Percentiles rank a stretch among this genome's conserved stretches.
These are phyloP conservation scores for Phaeosphaeria sp. DNA, from an alignment of 2,329 filamentous ascomycete species.

Conservation along the genomic window DNA sequence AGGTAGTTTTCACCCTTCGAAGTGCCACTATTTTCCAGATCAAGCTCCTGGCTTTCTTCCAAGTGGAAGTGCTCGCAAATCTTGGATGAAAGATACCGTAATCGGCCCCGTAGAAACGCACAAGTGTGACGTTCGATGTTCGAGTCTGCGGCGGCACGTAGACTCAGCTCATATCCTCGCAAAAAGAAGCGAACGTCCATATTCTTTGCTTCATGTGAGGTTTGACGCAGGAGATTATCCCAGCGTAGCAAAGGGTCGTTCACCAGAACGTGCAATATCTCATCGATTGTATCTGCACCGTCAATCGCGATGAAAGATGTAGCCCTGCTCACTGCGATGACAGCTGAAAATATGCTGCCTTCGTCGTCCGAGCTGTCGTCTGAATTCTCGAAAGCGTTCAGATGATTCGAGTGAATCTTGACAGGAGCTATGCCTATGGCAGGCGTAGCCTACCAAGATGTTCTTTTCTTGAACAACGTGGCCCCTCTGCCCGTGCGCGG, in stretches of 20 bases:
- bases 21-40: not conserved
- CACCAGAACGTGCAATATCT: not conserved
- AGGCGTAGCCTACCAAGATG: not conserved
- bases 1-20: not conserved
- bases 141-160: not conserved
- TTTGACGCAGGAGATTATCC: not conserved
- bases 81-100: not conserved
- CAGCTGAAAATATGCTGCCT: not conserved
- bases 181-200: not conserved
- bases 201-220: not conserved
- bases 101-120: not conserved
- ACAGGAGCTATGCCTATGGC: not conserved
- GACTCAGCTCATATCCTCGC: not conserved
- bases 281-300: not conserved
- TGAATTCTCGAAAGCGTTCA: not conserved
- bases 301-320: not conserved
- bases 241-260: not conserved
- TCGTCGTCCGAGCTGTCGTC: not conserved
- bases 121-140: not conserved
- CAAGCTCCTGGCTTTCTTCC: not conserved
- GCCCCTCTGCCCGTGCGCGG: not conserved
- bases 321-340: not conserved
- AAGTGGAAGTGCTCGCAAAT: not conserved
- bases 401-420: not conserved
- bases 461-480: not conserved